Base-by-base conservation (phyloP, 306 rosid species). In the Cucurbita moschata region DNA sequence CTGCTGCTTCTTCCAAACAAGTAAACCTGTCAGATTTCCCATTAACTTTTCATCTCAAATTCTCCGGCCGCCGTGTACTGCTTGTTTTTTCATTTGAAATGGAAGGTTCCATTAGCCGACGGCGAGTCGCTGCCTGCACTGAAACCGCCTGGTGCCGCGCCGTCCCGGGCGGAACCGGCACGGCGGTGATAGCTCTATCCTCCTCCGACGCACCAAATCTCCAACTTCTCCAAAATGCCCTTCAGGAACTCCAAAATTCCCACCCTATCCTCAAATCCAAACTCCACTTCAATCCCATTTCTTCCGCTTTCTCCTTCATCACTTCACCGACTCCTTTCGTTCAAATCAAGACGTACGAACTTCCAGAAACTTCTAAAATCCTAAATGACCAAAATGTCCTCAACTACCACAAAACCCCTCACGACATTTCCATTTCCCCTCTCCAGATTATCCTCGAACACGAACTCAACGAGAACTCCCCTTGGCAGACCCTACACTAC, bases 191-290 rank as follows among this genome's bases (percentile, higher is more conserved):
- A 11, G 85, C 85, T 10, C 18, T 89, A 8, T 84, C 49, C 11
- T 16, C 40, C 73, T 59, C 87, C 2, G 82, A 78, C 14, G 11
- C 77, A n/a, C 81, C 72, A 0, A 30, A 78, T 5, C 30, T 75
- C 30, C 13, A 76, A 0, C 67, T 3, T 19, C 78, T 87, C 73
- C 85, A 85, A 78, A 64, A 47, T 5, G 81, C 90, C 43, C 81
- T 87, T 56, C 66, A 76, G 59, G 63, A 68, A 4, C 78, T 89
- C 52, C 92, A 89, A 73, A 78, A 75, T 30, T 63, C 82, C 60
- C 92, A 82, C 54, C 92, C 90, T 7, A 79, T 89, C 81, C 92
- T 87, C 82, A 81, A 66, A 67, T 80, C 90, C 10, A 81, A 62
- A 75, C 79, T 88, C 78, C 83, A 55, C 13, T 54, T 61, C 16